These are phyloP conservation scores for Pachysandra terminalis DNA, from an alignment of 164 flowering plant genomes.

Conservation along the genomic window DNA sequence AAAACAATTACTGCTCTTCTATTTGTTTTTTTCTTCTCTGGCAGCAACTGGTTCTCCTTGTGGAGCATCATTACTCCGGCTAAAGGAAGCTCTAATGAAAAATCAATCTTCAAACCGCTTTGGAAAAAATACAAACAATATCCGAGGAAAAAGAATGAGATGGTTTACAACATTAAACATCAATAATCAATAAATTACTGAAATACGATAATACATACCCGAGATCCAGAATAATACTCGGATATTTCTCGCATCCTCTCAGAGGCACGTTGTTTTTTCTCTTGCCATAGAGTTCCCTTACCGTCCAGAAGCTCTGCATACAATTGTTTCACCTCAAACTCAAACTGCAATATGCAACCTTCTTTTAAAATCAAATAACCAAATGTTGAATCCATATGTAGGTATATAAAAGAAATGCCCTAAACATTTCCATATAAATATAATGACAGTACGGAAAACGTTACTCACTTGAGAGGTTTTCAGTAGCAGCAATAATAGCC, in stretches of 20 bases:
- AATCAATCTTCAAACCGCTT: no score
- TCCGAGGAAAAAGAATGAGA: no score
- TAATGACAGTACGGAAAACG: background rate
- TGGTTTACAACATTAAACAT: no score
- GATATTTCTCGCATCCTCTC: conserved; percentile 15
- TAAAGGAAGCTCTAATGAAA: no score
- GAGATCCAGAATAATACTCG: conserved; percentile 15
- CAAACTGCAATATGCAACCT: conserved; percentile 20
- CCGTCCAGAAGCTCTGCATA: conserved; percentile 20
- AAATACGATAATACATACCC: conserved; percentile 12
- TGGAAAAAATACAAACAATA: no score
- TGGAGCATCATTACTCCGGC: no score
- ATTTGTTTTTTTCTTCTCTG: no score
- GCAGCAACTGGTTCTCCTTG: no score
- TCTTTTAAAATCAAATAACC: conserved; percentile 5
- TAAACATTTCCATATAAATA: background rate
- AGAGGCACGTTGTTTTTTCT: conserved; percentile 17
- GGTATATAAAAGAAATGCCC: background rate
- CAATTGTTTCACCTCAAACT: conserved; percentile 22
- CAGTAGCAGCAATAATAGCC: conserved; percentile 13
- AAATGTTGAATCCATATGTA: background rate
- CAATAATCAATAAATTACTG: background rate
- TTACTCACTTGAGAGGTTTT: conserved; percentile 25
- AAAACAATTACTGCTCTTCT: no score
- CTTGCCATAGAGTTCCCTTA: conserved; percentile 21